These are phyloP conservation scores for Rhododendron henanense DNA, from an alignment of 148 eudicot genomes.

Conservation along the genomic window DNA sequence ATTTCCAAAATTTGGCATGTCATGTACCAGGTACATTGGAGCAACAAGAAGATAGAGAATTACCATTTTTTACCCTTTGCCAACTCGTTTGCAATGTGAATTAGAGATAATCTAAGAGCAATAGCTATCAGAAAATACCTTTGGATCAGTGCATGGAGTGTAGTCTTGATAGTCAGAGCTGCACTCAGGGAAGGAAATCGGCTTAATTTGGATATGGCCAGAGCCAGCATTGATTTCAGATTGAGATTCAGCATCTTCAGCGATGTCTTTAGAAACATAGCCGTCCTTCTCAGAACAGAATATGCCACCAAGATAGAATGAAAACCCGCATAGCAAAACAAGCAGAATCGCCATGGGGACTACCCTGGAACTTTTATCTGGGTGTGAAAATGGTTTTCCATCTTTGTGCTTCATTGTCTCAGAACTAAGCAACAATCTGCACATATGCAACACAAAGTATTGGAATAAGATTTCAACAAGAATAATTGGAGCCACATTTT, in stretches of 20 bases:
- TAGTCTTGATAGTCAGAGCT: slow-evolving; percentile 62
- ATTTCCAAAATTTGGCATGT: background rate
- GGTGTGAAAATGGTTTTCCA: slow-evolving; percentile 42
- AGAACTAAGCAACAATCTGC: slow-evolving; percentile 30
- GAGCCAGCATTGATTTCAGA: slow-evolving; percentile 18
- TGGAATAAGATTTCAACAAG: background rate
- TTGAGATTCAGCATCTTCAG: slow-evolving; percentile 22
- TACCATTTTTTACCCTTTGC: background rate
- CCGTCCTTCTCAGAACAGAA: slow-evolving; percentile 50
- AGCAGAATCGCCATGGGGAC: slow-evolving; percentile 48
- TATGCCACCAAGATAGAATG: slow-evolving; percentile 87
- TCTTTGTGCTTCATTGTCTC: slow-evolving; percentile 72
- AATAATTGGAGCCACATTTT: background rate
- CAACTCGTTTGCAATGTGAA: background rate
- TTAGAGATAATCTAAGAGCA: background rate
- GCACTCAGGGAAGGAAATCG: slow-evolving; percentile 66
- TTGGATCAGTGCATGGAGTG: slow-evolving; percentile 98
- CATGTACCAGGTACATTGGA: background rate
- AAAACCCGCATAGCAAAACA: slow-evolving; percentile 68
- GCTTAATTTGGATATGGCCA: slow-evolving; percentile 48
- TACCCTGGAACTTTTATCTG: slow-evolving; percentile 50
- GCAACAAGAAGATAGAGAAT: background rate
- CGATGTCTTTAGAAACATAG: slow-evolving; percentile 25
- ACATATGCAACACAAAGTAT: slow-evolving; percentile 1
- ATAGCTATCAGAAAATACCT: slow-evolving; percentile 32